Conservation (phyloP, 331 rosid genomes). For the Rhamnella rubrinervis region DNA sequence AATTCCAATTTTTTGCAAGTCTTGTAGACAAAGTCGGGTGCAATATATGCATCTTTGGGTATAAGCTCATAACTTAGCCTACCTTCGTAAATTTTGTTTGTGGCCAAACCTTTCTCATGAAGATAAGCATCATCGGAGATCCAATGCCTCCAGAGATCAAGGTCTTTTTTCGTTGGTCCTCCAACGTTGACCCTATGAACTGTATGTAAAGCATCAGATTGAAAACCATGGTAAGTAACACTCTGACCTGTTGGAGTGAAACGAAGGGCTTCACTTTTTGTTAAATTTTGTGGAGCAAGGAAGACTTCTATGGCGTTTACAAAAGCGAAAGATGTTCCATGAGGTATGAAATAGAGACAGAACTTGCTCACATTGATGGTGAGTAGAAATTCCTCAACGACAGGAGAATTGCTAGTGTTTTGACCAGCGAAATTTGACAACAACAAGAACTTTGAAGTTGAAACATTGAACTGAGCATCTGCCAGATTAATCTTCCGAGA, state of each 20-base stretch:
- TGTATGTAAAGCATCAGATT: conserved; percentile 31
- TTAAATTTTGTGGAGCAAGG: conserved; percentile 22
- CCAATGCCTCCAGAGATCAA: conserved; percentile 43
- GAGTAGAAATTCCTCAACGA: conserved; percentile 40
- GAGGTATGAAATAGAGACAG: conserved; percentile 36
- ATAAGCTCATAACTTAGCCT: accelerated
- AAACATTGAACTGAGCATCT: conserved; percentile 45
- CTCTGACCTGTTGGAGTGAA: conserved; percentile 14
- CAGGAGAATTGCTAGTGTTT: conserved; percentile 16
- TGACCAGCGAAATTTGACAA: conserved; percentile 23
- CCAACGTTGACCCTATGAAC: conserved; percentile 50
- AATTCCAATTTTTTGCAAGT: conserved; percentile 23
- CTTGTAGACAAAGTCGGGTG: conserved; percentile 33
- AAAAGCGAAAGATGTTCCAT: conserved; percentile 40
- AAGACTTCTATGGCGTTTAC: conserved; percentile 71
- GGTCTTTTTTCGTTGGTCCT: neutral
- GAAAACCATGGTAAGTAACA: neutral
- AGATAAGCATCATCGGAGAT: conserved; percentile 26
- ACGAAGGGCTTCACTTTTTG: accelerated
- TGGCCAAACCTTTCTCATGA: neutral
- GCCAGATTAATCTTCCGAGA: conserved; percentile 22
- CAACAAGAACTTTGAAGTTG: conserved; percentile 19
- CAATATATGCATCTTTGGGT: conserved; percentile 4
- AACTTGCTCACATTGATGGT: neutral
- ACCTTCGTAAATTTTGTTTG: accelerated